These are phyloP conservation scores for Trametes cinnabarina DNA, from an alignment of 768 basidiomycete species.

Conservation along the genomic window DNA sequence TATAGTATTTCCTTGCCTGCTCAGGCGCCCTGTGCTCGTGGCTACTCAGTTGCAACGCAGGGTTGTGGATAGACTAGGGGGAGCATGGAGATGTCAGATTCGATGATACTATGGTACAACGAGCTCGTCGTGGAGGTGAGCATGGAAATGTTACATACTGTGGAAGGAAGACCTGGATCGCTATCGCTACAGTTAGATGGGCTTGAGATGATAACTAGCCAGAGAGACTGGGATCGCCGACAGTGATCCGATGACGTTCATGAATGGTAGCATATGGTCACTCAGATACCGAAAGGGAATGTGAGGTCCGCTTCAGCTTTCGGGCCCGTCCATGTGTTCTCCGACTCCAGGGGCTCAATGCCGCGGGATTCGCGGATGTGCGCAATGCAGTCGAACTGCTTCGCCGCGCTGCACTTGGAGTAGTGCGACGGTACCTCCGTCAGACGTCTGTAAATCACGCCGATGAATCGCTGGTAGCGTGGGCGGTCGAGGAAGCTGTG, in stretches of 20 bases:
- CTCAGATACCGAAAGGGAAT: constrained; percentile 26
- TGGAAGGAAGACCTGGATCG: background rate
- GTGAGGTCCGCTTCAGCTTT: constrained; percentile 17
- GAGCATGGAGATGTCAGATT: background rate
- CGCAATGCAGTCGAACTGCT: constrained; percentile 29
- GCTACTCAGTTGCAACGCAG: too few species aligned
- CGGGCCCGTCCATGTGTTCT: constrained; percentile 20
- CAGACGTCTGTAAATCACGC: constrained; percentile 28
- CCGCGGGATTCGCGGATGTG: constrained; percentile 23
- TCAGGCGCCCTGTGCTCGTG: too few species aligned
- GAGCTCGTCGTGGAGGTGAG: background rate
- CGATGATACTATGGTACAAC: background rate
- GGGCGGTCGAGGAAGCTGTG: constrained; percentile 24
- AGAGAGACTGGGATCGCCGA: background rate
- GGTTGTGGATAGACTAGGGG: too few species aligned
- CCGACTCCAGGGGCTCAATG: constrained; percentile 23
- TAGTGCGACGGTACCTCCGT: constrained; percentile 32
- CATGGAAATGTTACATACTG: background rate
- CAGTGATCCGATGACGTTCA: background rate
- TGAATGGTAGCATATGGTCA: too few species aligned
- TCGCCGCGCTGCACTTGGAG: constrained; percentile 24
- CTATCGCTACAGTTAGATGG: background rate
- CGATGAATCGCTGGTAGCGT: constrained; percentile 30
- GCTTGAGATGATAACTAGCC: background rate
- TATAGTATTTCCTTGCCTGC: background rate